These are phyloP conservation scores for Glycine soja DNA, from an alignment of 306 rosid genomes.

Conservation along the genomic window DNA sequence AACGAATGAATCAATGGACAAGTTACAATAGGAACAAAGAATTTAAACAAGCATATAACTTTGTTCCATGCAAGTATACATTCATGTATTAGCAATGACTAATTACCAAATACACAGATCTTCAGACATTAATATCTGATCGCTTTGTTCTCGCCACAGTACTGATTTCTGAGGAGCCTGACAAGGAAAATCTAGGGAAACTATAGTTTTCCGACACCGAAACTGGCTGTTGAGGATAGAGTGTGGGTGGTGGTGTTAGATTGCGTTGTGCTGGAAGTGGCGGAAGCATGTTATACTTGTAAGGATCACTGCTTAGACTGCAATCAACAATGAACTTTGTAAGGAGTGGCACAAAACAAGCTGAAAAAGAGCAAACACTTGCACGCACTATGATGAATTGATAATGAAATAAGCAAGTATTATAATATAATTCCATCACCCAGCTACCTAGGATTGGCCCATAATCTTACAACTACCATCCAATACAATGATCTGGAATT, in stretches of 20 bases:
- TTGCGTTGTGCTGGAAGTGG: slow-evolving; percentile 98
- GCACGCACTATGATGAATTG: background rate
- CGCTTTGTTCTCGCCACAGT: slow-evolving; percentile 75
- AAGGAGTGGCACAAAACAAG: slow-evolving; percentile 34
- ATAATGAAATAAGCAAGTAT: background rate
- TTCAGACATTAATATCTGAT: slow-evolving; percentile 84
- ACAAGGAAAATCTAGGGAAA: slow-evolving; percentile 74
- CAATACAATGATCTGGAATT: too few species aligned
- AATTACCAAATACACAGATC: slow-evolving; percentile 40
- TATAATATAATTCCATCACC: slow-evolving; percentile 7
- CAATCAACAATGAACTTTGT: slow-evolving; percentile 36
- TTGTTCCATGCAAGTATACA: slow-evolving; percentile 48
- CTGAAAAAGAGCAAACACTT: slow-evolving; percentile 10
- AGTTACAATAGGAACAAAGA: slow-evolving; percentile 50
- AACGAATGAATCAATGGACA: slow-evolving; percentile 56
- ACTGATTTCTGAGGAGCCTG: slow-evolving; percentile 69
- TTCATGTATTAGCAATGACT: slow-evolving; percentile 28
- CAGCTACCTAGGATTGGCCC: slow-evolving; percentile 7
- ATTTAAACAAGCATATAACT: slow-evolving; percentile 39
- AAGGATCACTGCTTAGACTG: slow-evolving; percentile 69
- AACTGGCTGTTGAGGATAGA: slow-evolving; percentile 98
- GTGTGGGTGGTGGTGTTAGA: slow-evolving; percentile 93
- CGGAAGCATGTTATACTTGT: slow-evolving; percentile 80
- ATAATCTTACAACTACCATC: slow-evolving; percentile 25
- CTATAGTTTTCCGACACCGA: slow-evolving; percentile 71